Percentiles rank a stretch among this genome's conserved stretches.
These are phyloP conservation scores for Hymenoscyphus scutula DNA, from an alignment of 2,329 filamentous ascomycete species.

Conservation along the genomic window DNA sequence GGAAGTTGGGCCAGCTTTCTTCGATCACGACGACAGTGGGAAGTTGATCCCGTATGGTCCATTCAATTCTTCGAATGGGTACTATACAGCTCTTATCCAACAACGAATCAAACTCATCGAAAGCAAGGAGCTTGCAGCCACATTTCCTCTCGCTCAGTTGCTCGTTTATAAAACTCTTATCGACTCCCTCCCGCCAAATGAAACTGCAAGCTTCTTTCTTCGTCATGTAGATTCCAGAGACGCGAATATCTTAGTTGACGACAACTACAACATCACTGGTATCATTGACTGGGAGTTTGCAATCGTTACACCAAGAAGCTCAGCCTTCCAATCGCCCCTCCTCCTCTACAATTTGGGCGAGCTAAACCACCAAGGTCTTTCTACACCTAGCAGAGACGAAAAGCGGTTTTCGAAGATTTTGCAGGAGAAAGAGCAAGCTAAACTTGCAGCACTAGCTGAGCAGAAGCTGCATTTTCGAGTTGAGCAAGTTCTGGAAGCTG, in stretches of 20 bases:
- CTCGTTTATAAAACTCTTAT: slow-evolving; percentile 9
- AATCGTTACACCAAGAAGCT: slow-evolving; percentile 9
- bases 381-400: slow-evolving; percentile 13
- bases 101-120: too few relatives aligned
- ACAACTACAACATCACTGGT: slow-evolving; percentile 46
- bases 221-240: slow-evolving; percentile 50
- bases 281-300: slow-evolving; percentile 41
- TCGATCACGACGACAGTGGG: too few relatives aligned
- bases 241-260: slow-evolving; percentile 47
- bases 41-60: too few relatives aligned
- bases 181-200: slow-evolving; percentile 15
- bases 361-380: slow-evolving; percentile 11
- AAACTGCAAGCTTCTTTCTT: slow-evolving; percentile 40
- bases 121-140: background rate
- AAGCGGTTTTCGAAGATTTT: slow-evolving; percentile 12
- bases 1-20: too few relatives aligned
- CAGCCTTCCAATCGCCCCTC: slow-evolving; percentile 13
- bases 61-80: too few relatives aligned
- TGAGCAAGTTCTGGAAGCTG: too few relatives aligned
- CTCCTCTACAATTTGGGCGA: slow-evolving; percentile 11
- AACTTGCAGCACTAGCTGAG: too few relatives aligned
- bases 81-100: too few relatives aligned
- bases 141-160: background rate
- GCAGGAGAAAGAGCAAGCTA: slow-evolving; percentile 8
- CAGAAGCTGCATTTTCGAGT: too few relatives aligned